Conservation (phyloP, 768 basidiomycete genomes). For the Daedaleopsis nitida region DNA sequence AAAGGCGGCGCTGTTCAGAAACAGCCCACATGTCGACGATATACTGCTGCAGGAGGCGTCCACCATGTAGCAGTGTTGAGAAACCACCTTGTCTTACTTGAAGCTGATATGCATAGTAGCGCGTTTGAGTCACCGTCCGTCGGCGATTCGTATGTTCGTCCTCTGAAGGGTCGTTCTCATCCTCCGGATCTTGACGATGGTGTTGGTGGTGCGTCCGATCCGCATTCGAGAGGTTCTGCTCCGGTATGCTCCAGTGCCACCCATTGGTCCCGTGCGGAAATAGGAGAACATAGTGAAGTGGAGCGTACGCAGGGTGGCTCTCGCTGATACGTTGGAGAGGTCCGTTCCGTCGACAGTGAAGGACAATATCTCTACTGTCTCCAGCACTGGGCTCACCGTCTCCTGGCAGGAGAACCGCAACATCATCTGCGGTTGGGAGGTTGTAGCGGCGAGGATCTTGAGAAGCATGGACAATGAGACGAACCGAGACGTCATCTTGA, state of each 20-base stretch:
- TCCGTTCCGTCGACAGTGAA: neutral
- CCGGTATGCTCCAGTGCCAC: too few relatives aligned
- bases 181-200: too few relatives aligned
- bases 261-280: slow-evolving; percentile 43
- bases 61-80: slow-evolving; percentile 30
- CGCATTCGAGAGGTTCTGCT: too few relatives aligned
- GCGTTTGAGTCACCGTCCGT: slow-evolving; percentile 30
- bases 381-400: too few relatives aligned
- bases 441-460: slow-evolving; percentile 44
- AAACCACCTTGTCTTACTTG: slow-evolving; percentile 28
- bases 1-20: slow-evolving; percentile 42
- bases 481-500: slow-evolving; percentile 7
- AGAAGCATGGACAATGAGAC: slow-evolving; percentile 7
- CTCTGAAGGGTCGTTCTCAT: slow-evolving; percentile 15
- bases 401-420: slow-evolving; percentile 32
- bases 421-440: slow-evolving; percentile 44
- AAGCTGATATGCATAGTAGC: slow-evolving; percentile 37
- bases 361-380: neutral
- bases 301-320: slow-evolving; percentile 35
- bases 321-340: slow-evolving; percentile 36
- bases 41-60: slow-evolving; percentile 46
- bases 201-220: too few relatives aligned
- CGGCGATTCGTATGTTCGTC: neutral
- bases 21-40: slow-evolving; percentile 48
- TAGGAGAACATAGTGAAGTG: slow-evolving; percentile 47